phyloP scores from a whole-genome alignment of 2,329 filamentous ascomycete species.

The Aspergillus costaricaensis region DNA sequence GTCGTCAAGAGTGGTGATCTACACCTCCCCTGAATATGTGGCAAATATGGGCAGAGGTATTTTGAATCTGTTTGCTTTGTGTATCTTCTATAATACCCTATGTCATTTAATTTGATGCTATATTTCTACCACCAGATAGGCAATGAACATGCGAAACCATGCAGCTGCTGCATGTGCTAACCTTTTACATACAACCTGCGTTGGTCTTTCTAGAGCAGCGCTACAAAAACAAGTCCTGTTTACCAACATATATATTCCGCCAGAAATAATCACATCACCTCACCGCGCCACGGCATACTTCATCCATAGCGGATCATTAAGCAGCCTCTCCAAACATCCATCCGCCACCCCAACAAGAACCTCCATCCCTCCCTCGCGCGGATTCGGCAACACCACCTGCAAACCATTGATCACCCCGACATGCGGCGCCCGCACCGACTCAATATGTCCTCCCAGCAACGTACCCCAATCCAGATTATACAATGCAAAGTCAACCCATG shows the following conservation, averaged over 20 bases:
- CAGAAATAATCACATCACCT: neutral
- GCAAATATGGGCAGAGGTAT: too few relatives aligned
- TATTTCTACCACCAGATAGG: too few relatives aligned
- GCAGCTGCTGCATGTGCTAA: too few relatives aligned
- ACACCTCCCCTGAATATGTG: too few relatives aligned
- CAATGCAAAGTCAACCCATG: slow-evolving; percentile 37
- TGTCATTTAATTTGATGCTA: too few relatives aligned
- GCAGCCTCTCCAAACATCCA: slow-evolving; percentile 29
- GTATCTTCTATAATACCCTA: too few relatives aligned
- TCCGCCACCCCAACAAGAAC: slow-evolving; percentile 37
- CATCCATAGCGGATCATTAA: slow-evolving; percentile 34
- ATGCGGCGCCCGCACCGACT: slow-evolving; percentile 34
- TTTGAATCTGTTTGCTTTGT: too few relatives aligned
- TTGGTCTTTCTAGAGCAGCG: neutral
- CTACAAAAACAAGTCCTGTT: neutral
- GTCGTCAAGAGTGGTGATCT: too few relatives aligned
- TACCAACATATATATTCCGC: neutral
- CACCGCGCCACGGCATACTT: slow-evolving; percentile 25
- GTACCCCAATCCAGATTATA: slow-evolving; percentile 39
- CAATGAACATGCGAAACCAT: too few relatives aligned
- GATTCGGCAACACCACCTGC: slow-evolving; percentile 34
- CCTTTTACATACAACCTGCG: neutral
- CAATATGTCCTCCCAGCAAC: slow-evolving; percentile 30
- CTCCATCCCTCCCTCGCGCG: slow-evolving; percentile 39
- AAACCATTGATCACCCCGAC: slow-evolving; percentile 38